Conservation (phyloP, 352 stramenopile genomes). For the Lagenidium sp. region DNA sequence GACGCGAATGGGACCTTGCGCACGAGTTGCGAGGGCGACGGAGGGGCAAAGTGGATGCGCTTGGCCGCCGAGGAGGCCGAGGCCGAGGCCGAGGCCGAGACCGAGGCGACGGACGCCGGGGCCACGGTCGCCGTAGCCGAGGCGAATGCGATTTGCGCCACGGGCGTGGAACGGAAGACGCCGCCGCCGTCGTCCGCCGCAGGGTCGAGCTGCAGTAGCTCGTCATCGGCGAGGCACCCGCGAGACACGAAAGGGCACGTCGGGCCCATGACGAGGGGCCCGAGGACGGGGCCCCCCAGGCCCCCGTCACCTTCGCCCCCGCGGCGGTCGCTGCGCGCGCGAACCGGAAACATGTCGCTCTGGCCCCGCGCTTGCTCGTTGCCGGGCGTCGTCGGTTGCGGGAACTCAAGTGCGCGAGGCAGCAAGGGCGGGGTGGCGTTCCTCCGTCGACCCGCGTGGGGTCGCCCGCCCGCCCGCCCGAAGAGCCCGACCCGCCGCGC, state of each 20-base stretch:
- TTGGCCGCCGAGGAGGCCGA: slow-evolving; percentile 12
- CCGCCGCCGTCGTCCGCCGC: slow-evolving; percentile 27
- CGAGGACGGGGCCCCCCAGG: slow-evolving; percentile 1
- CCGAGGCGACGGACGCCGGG: slow-evolving; percentile 4
- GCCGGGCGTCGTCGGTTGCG: too few species aligned
- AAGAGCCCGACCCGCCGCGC: too few species aligned
- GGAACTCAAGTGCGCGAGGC: too few species aligned
- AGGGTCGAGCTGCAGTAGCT: too few species aligned
- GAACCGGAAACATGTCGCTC: slow-evolving; percentile 12
- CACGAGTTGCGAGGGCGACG: slow-evolving; percentile 16
- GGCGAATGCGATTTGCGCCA: slow-evolving; percentile 14
- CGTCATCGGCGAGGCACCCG: slow-evolving; percentile 28
- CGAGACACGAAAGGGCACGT: slow-evolving; percentile 40
- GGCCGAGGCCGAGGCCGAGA: slow-evolving; percentile 26
- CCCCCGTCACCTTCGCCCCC: background rate
- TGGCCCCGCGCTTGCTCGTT: too few species aligned
- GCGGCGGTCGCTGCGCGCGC: background rate
- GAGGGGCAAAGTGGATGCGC: slow-evolving; percentile 7
- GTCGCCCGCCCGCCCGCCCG: too few species aligned
- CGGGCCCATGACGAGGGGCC: slow-evolving; percentile 10
- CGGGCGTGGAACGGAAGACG: slow-evolving; percentile 47
- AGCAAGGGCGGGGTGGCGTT: too few species aligned
- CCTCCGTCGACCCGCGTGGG: too few species aligned
- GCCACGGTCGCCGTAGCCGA: slow-evolving; percentile 2
- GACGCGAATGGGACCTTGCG: slow-evolving; percentile 40